These are phyloP conservation scores for Globisporangium splendens DNA, from an alignment of 352 stramenopile species.

Conservation along the genomic window DNA sequence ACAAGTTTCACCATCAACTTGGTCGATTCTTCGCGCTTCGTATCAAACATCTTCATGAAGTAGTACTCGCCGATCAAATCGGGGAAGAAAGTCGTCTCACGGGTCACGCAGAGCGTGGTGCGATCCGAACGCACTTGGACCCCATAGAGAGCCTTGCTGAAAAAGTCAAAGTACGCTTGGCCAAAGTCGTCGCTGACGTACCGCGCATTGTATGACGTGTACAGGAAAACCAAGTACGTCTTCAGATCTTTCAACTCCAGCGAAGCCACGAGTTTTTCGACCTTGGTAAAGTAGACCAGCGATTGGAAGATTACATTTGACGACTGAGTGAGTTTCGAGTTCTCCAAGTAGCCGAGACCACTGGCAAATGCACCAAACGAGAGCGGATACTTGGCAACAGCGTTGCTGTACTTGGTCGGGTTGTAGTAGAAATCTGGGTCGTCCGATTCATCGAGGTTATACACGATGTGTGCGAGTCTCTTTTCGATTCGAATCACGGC, in stretches of 20 bases:
- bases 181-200: conserved; percentile 64
- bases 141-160: conserved; percentile 59
- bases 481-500: conserved; percentile 70
- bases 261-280: conserved; percentile 30
- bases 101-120: conserved; percentile 52
- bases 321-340: conserved; percentile 26
- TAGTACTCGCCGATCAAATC: conserved; percentile 74
- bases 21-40: conserved; percentile 57
- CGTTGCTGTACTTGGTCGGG: too few species aligned
- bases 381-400: not conserved
- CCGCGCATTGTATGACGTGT: conserved; percentile 27
- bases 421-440: too few species aligned
- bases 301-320: conserved; percentile 47
- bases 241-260: conserved; percentile 42
- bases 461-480: conserved; percentile 31
- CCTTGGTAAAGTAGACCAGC: conserved; percentile 42
- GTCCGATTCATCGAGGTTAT: too few species aligned
- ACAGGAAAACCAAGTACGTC: conserved; percentile 41
- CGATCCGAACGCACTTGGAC: conserved; percentile 47
- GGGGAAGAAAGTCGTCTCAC: conserved; percentile 27
- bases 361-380: conserved; percentile 45
- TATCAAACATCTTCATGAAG: conserved; percentile 70
- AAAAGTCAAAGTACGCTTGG: conserved; percentile 85
- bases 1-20: conserved; percentile 82
- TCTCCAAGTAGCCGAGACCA: conserved; percentile 36